phyloP scores from a whole-genome alignment of 225 moss, liverwort and hornwort genomes.

The Straminergon stramineum region DNA sequence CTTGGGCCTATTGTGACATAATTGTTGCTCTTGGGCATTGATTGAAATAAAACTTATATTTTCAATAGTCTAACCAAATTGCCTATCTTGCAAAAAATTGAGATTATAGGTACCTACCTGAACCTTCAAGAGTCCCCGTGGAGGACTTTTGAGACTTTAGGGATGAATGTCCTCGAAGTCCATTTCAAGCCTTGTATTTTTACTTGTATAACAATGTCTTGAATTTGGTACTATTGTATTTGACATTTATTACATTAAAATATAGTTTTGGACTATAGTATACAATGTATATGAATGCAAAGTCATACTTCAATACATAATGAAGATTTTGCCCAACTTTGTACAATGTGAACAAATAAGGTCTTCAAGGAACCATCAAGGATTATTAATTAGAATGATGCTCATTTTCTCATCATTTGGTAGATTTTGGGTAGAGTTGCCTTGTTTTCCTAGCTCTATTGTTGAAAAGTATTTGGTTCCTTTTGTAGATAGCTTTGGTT shows the following conservation, averaged over 20 bases:
- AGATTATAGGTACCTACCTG: not conserved
- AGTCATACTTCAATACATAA: not conserved
- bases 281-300: not conserved
- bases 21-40: fast-evolving
- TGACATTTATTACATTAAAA: not conserved
- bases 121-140: fast-evolving
- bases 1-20: not conserved
- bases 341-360: not conserved
- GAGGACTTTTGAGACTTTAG: not conserved
- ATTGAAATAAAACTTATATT: not conserved
- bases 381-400: not conserved
- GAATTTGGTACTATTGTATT: not conserved
- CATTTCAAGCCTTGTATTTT: not conserved
- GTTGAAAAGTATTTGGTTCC: not conserved
- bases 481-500: not conserved
- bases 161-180: not conserved
- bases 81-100: not conserved
- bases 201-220: not conserved
- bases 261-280: not conserved
- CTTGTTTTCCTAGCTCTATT: not conserved
- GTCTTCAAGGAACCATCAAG: not conserved
- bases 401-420: not conserved
- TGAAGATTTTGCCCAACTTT: not conserved
- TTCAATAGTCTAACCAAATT: fast-evolving
- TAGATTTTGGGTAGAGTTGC: not conserved